Evolutionary conservation across 495 filamentous ascomycete genomes (phyloP).

Genomic region (Articulospora tetracladia): DNA sequence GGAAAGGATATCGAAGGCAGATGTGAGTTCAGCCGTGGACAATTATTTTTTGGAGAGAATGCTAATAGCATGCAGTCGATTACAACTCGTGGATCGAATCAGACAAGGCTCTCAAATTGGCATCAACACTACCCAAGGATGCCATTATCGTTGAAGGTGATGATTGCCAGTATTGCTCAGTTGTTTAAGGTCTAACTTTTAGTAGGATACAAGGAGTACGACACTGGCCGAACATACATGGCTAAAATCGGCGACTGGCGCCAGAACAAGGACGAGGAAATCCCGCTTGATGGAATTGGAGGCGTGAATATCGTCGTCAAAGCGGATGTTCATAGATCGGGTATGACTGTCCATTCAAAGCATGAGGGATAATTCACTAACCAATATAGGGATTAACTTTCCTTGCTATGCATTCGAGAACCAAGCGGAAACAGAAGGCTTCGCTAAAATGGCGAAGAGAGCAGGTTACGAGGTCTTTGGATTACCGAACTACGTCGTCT

Average conservation of each 20-base stretch:
- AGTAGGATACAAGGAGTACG: slow-evolving; percentile 84
- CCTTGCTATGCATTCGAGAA: slow-evolving; percentile 97
- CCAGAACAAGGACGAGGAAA: slow-evolving; percentile 82
- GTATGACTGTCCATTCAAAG: slow-evolving; percentile 36
- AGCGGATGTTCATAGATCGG: slow-evolving; percentile 92
- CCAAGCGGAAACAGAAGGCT: slow-evolving; percentile 97
- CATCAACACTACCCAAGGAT: slow-evolving; percentile 69
- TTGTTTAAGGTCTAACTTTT: slow-evolving; percentile 1
- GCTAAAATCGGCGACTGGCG: slow-evolving; percentile 87
- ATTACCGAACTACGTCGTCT: slow-evolving; percentile 95
- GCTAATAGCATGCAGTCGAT: slow-evolving; percentile 59
- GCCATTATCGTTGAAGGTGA: slow-evolving; percentile 81
- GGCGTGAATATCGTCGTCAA: slow-evolving; percentile 98
- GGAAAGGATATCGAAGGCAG: slow-evolving; percentile 85
- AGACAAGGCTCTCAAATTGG: slow-evolving; percentile 70
- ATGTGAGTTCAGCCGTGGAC: slow-evolving; percentile 55
- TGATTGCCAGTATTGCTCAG: background rate
- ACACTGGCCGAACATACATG: slow-evolving; percentile 85
- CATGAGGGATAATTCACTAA: background rate
- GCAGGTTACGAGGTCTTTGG: slow-evolving; percentile 91
- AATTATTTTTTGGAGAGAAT: background rate
- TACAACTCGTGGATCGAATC: slow-evolving; percentile 99
- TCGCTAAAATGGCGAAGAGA: slow-evolving; percentile 97
- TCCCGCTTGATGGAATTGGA: slow-evolving; percentile 91
- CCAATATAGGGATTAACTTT: slow-evolving; percentile 84